Conservation (phyloP, 441 rosid species). For the Erodium chrysanthum region DNA sequence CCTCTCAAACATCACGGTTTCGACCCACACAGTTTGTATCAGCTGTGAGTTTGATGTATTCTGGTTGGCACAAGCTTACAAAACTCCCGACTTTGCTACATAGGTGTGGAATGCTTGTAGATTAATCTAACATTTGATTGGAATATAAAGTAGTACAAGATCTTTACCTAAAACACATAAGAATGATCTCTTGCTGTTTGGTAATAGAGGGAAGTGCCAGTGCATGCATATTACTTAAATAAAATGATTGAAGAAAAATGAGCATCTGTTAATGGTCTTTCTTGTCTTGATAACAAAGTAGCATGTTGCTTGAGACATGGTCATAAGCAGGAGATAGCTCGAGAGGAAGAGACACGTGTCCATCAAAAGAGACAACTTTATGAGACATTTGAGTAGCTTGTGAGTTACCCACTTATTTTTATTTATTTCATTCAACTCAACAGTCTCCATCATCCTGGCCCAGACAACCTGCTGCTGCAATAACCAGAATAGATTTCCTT, state of each 20-base stretch:
- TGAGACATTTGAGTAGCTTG: constrained; percentile 38
- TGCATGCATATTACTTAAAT: neutral
- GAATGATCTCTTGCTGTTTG: too few relatives aligned
- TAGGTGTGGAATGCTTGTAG: neutral
- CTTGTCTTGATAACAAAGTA: constrained; percentile 45
- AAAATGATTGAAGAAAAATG: constrained; percentile 12
- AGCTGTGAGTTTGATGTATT: too few relatives aligned
- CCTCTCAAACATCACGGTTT: too few relatives aligned
- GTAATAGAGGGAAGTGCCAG: too few relatives aligned
- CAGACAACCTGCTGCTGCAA: neutral
- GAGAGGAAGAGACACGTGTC: neutral
- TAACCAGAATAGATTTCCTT: neutral
- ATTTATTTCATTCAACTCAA: neutral
- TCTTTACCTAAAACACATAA: too few relatives aligned
- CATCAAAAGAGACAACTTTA: constrained; percentile 16
- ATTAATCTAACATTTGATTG: neutral
- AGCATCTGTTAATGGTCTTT: constrained; percentile 28
- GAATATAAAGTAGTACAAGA: neutral
- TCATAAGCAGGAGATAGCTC: constrained; percentile 14
- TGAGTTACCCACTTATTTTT: constrained; percentile 24
- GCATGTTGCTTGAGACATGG: constrained; percentile 30
- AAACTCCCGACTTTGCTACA: too few relatives aligned
- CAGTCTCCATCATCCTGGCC: constrained; percentile 21
- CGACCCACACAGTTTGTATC: too few relatives aligned
- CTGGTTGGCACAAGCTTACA: too few relatives aligned